Evolutionary conservation across 1,284 basidiomycete species (phyloP), one percentile per base, ranked within the genome.

Genomic region (Acaromyces ingoldii): DNA sequence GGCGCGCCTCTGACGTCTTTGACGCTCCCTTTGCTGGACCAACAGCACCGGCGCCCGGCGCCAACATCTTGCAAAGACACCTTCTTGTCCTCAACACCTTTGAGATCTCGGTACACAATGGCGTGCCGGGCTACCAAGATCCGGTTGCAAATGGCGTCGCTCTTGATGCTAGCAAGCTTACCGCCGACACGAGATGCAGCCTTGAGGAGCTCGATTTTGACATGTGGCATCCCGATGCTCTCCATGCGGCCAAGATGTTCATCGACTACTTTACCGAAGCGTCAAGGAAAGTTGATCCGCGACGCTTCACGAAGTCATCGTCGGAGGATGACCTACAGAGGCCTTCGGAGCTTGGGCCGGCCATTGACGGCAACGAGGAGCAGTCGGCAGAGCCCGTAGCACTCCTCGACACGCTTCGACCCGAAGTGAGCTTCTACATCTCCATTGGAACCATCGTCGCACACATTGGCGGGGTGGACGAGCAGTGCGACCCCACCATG

Each of bases 201-300:
- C 51, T 70, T 28, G 65, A 67, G 44, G 65, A 67, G 37, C 33
- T 70, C 6, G 67, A 70, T 41, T 31, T 67, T n/a, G 65, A 67
- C 31, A 46, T 65, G 9, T 70, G 67, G 64, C 62, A 67, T 15
- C 51, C 60, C 24, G 37, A 40, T 28, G 63, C 57, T 10, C 53
- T 68, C 4, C 46, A 61, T 7, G 50, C 58, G 4, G 38, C 38
- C 6, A 13, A 24, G 9, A 24, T 3, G 7, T 11, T 39, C 9
- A 17, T 42, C 10, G 19, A 22, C 4, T n/a, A 3, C 21, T 30
- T 37, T 24, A 33, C 24, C 22, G 26, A 34, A 17, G 21, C n/a
- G 22, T n/a, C n/a, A n/a, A n/a, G n/a, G n/a, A n/a, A n/a, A n/a
- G n/a, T n/a, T n/a, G n/a, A n/a, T n/a, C n/a, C n/a, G n/a, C n/a